phyloP scores from a whole-genome alignment of 257 asterid species.

The Ajuga chamaepitys region DNA sequence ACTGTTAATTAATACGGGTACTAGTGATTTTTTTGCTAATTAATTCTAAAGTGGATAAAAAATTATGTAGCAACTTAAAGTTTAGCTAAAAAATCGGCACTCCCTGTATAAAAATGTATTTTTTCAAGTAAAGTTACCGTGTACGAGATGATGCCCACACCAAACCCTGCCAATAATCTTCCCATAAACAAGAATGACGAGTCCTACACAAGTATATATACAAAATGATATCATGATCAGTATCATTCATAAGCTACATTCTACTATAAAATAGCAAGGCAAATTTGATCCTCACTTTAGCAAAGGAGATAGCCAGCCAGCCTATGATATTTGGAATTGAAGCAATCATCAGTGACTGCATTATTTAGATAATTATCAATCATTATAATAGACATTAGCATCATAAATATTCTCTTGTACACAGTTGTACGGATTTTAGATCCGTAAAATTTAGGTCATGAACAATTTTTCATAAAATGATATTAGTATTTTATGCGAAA shows the following conservation, averaged over 20 bases:
- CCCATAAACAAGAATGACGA: conserved; percentile 87
- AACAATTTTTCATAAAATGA: too few species aligned
- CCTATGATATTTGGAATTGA: conserved; percentile 82
- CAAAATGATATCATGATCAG: not conserved
- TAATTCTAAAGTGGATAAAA: too few species aligned
- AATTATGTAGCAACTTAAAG: too few species aligned
- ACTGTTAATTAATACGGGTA: too few species aligned
- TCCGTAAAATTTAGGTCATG: too few species aligned
- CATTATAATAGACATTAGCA: not conserved
- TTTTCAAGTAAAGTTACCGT: conserved; percentile 39
- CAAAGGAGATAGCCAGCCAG: conserved; percentile 85
- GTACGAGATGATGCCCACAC: conserved; percentile 87
- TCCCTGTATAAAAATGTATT: too few species aligned
- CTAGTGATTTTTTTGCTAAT: too few species aligned
- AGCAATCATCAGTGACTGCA: conserved; percentile 87
- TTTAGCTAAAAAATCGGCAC: too few species aligned
- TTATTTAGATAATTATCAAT: not conserved
- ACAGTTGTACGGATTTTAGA: too few species aligned
- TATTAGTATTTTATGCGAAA: too few species aligned
- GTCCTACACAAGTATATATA: conserved; percentile 33
- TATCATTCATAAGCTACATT: not conserved
- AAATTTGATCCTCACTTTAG: conserved; percentile 44
- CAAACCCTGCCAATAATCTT: conserved; percentile 83
- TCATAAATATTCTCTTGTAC: too few species aligned
- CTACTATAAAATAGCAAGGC: not conserved